Conservation (phyloP, 257 asterid genomes). For the Coffea canephora region DNA sequence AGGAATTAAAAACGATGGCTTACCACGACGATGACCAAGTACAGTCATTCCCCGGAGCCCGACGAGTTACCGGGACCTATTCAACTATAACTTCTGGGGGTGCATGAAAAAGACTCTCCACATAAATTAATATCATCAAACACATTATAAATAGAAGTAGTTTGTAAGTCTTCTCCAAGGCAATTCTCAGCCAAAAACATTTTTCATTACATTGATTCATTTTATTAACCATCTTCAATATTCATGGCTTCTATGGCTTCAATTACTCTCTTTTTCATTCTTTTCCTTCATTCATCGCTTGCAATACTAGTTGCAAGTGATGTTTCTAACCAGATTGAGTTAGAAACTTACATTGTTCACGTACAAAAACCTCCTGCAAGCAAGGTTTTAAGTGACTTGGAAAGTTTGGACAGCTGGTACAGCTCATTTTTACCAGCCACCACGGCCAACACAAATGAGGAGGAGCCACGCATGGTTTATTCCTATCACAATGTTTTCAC, state of each 20-base stretch:
- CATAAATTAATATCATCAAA: not conserved
- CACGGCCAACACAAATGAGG: conserved; percentile 15
- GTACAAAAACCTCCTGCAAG: conserved; percentile 10
- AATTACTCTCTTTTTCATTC: not conserved
- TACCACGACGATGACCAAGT: not conserved
- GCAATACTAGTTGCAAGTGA: conserved; percentile 3
- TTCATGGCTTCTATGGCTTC: conserved; percentile 3
- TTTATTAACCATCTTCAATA: not conserved
- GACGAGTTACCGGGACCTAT: not conserved
- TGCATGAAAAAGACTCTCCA: not conserved
- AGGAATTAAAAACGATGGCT: not conserved
- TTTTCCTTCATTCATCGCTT: not conserved
- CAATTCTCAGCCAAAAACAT: not conserved
- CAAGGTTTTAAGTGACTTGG: conserved; percentile 13
- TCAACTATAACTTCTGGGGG: not conserved
- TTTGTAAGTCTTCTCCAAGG: not conserved
- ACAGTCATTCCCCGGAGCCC: not conserved
- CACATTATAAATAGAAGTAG: not conserved
- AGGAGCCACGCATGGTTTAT: conserved; percentile 19
- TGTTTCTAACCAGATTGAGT: not conserved
- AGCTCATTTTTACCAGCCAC: conserved; percentile 35
- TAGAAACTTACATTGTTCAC: conserved; percentile 23
- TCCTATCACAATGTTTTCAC: conserved; percentile 38
- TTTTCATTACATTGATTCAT: not conserved
- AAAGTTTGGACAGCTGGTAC: conserved; percentile 34